Percentiles rank a stretch among this genome's conserved stretches.
phyloP scores from a whole-genome alignment of 495 filamentous ascomycete genomes.

The Aspergillus haitiensis region DNA sequence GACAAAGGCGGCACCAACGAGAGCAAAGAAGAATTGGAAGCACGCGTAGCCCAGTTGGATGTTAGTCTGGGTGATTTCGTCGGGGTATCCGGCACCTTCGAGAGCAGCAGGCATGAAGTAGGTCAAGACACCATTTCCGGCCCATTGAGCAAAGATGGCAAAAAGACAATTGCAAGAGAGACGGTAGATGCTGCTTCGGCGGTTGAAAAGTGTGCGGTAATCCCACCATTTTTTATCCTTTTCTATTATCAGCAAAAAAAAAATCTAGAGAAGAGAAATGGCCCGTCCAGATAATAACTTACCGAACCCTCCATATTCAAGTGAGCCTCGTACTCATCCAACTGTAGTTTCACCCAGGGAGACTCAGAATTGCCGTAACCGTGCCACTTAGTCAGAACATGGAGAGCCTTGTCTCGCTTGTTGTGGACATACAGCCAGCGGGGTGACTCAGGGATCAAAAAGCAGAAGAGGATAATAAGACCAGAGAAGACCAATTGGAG shows the following conservation, averaged over 20 bases:
- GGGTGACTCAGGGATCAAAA: slow-evolving; percentile 26
- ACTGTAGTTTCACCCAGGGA: slow-evolving; percentile 20
- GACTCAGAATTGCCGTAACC: slow-evolving; percentile 53
- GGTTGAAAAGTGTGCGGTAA: slow-evolving; percentile 11
- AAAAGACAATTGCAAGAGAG: slow-evolving; percentile 10
- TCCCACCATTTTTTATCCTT: slow-evolving; percentile 16
- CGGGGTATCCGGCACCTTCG: slow-evolving; percentile 8
- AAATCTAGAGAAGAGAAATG: background rate
- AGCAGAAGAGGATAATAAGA: slow-evolving; percentile 21
- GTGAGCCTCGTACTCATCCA: slow-evolving; percentile 8
- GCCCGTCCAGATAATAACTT: background rate
- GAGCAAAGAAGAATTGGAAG: slow-evolving; percentile 10
- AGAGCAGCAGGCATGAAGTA: slow-evolving; percentile 11
- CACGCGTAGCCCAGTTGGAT: slow-evolving; percentile 8
- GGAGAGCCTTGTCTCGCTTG: slow-evolving; percentile 52
- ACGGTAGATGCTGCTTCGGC: slow-evolving; percentile 14
- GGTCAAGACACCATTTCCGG: slow-evolving; percentile 8
- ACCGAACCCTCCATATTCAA: slow-evolving; percentile 13
- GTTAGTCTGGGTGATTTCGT: background rate
- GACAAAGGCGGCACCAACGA: slow-evolving; percentile 6
- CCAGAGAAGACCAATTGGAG: slow-evolving; percentile 38
- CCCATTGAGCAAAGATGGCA: slow-evolving; percentile 15
- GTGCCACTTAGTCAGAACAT: slow-evolving; percentile 56
- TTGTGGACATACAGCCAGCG: slow-evolving; percentile 53
- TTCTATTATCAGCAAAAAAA: background rate